Evolutionary conservation across 768 basidiomycete species (phyloP).

Genomic region (Tremella mesenterica): DNA sequence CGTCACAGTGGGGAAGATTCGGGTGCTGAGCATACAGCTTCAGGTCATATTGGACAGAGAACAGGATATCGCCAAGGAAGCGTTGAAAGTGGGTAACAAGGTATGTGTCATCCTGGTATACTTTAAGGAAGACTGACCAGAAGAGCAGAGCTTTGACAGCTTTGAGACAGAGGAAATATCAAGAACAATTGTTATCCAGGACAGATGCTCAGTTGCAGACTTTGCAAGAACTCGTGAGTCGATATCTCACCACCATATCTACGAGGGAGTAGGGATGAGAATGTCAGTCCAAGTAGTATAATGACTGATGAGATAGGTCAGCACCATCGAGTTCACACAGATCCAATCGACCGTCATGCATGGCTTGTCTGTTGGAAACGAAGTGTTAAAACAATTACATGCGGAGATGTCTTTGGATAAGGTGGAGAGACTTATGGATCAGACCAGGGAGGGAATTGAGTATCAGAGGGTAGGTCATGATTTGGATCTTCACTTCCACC

Average conservation of each 20-base stretch:
- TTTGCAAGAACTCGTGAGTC: constrained; percentile 72
- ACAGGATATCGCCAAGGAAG: constrained; percentile 74
- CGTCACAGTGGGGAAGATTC: not conserved
- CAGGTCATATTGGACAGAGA: constrained; percentile 79
- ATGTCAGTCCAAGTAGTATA: not conserved
- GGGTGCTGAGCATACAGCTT: constrained; percentile 52
- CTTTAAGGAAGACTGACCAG: constrained; percentile 3
- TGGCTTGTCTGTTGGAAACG: constrained; percentile 86
- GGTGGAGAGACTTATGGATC: constrained; percentile 88
- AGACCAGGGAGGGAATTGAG: constrained; percentile 82
- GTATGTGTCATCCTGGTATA: constrained; percentile 42
- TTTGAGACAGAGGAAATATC: constrained; percentile 83
- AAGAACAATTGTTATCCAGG: constrained; percentile 73
- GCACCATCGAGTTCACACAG: constrained; percentile 91
- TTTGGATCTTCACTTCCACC: constrained; percentile 3
- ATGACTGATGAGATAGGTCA: constrained; percentile 55
- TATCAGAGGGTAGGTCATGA: constrained; percentile 67
- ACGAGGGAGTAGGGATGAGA: too few relatives aligned
- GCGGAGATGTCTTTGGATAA: constrained; percentile 83
- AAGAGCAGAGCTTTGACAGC: constrained; percentile 66
- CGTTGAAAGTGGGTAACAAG: constrained; percentile 72
- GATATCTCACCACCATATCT: not conserved
- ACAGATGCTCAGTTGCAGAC: constrained; percentile 85
- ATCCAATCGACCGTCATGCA: constrained; percentile 86
- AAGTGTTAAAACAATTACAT: constrained; percentile 87